phyloP scores from a whole-genome alignment of 1,284 basidiomycete species.

The Ceratobasidium sp. region DNA sequence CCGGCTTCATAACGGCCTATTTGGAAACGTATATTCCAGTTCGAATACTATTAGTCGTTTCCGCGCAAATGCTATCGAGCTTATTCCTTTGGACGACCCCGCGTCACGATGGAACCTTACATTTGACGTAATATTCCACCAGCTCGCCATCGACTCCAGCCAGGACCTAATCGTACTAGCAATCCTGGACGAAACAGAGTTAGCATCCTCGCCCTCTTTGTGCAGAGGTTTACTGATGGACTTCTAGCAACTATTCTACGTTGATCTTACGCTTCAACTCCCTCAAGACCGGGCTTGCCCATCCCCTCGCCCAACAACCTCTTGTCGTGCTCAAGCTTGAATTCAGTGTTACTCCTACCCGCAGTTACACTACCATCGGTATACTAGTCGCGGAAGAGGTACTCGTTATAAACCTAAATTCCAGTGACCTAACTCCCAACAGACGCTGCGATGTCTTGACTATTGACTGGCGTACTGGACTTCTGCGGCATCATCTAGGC shows the following conservation, averaged over 20 bases:
- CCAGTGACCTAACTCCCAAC: neutral
- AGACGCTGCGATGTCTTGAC: neutral
- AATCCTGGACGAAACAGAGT: neutral
- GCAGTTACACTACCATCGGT: neutral
- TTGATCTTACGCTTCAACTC: neutral
- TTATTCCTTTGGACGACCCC: slow-evolving; percentile 9
- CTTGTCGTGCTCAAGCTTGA: neutral
- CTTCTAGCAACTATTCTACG: neutral
- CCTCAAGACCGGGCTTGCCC: slow-evolving; percentile 8
- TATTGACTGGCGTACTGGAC: slow-evolving; percentile 8
- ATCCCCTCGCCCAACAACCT: neutral
- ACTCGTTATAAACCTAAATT: neutral
- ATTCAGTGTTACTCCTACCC: neutral
- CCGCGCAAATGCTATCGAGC: slow-evolving; percentile 1
- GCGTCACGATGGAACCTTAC: neutral
- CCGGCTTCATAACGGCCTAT: neutral
- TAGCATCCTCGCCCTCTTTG: neutral
- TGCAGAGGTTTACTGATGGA: neutral
- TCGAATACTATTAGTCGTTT: too few species aligned
- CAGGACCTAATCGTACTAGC: slow-evolving; percentile 17
- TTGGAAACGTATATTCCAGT: slow-evolving; percentile 1
- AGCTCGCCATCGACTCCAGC: slow-evolving; percentile 2
- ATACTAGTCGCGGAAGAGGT: neutral
- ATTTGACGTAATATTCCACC: slow-evolving; percentile 8
- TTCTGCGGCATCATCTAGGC: neutral